These are phyloP conservation scores for Mimosa bimucronata DNA, from an alignment of 306 rosid genomes.

Conservation along the genomic window DNA sequence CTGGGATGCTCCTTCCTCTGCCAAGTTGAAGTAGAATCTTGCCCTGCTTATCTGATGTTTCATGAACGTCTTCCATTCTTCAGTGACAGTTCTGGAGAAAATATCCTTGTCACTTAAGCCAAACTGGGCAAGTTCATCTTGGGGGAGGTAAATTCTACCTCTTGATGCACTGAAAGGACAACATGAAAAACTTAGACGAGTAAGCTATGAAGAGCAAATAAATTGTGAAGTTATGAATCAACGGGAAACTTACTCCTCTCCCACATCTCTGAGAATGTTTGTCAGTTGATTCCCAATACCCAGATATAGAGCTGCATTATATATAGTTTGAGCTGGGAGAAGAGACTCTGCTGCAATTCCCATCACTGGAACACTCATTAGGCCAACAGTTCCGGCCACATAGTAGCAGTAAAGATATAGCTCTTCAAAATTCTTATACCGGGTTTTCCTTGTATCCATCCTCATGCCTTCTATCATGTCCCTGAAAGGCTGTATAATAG, in stretches of 20 bases:
- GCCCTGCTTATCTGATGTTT: slow-evolving; percentile 83
- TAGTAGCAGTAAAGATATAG: slow-evolving; percentile 86
- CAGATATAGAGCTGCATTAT: slow-evolving; percentile 70
- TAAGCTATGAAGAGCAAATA: background rate
- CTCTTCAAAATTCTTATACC: slow-evolving; percentile 72
- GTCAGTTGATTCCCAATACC: slow-evolving; percentile 91
- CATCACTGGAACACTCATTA: slow-evolving; percentile 91
- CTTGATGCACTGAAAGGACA: slow-evolving; percentile 61
- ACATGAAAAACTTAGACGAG: background rate
- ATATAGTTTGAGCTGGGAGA: slow-evolving; percentile 56
- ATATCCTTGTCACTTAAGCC: slow-evolving; percentile 68
- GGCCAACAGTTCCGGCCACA: slow-evolving; percentile 92
- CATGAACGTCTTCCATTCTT: slow-evolving; percentile 81
- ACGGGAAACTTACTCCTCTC: slow-evolving; percentile 75
- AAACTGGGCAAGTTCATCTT: slow-evolving; percentile 87
- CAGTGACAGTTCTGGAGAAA: slow-evolving; percentile 61
- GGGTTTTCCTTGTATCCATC: slow-evolving; percentile 72
- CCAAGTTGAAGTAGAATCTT: slow-evolving; percentile 70
- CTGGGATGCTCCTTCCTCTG: slow-evolving; percentile 87
- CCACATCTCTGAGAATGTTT: slow-evolving; percentile 92
- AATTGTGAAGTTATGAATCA: background rate
- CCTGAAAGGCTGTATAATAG: slow-evolving; percentile 62
- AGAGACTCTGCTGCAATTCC: slow-evolving; percentile 74
- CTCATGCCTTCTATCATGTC: slow-evolving; percentile 95
- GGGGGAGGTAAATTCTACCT: slow-evolving; percentile 91